Base-by-base conservation (phyloP, 306 rosid genomes). In the Carpinus fangiana region DNA sequence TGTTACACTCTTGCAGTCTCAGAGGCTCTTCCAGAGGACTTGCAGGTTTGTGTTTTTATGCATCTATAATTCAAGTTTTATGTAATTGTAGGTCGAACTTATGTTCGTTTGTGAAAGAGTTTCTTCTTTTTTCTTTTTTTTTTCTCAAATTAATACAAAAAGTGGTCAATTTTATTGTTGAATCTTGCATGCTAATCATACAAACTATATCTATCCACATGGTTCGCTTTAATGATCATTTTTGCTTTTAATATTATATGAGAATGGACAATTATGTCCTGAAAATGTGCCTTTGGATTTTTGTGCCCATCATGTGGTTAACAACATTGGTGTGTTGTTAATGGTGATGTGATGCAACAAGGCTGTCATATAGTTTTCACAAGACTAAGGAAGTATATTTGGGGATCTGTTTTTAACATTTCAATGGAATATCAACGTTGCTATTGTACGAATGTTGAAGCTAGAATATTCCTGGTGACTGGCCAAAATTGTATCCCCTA, bases 1-100 rank as follows among this genome's bases (percentile, higher is more conserved):
- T 91, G 92, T 79, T 94, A 94, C 84, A 90, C 98, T 73, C 98
- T 94, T 72, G 96, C 98, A 51, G 97, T 94, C 84, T 94, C 98
- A 10, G 98, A 94, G 91, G 90, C 93, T 77, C 97, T 94, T 73
- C 90, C 97, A 0, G 98, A 94, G 83, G 98, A 94, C 69, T 78
- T 94, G 90, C 95, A 94, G 98, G 98, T 94, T 80, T 46, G 81
- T 79, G 47, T 47, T 18, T 61, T 41, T 23, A 12, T 17, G 13
- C 68, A 5, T 61, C 13, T 43, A 31, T 20, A 17, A 9, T 12
- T 26, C 5, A 28, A n/a, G 6, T 12, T 14, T 45, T 61, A 62
- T 21, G 20, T 3, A 1, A 10, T 74, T 47, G 53, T 59, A 60
- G 14, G 2, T n/a, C 2, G 16, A 4, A 34, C 38, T 60, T n/a